phyloP scores from a whole-genome alignment of 768 basidiomycete species.

The Cantharellus anzutake region DNA sequence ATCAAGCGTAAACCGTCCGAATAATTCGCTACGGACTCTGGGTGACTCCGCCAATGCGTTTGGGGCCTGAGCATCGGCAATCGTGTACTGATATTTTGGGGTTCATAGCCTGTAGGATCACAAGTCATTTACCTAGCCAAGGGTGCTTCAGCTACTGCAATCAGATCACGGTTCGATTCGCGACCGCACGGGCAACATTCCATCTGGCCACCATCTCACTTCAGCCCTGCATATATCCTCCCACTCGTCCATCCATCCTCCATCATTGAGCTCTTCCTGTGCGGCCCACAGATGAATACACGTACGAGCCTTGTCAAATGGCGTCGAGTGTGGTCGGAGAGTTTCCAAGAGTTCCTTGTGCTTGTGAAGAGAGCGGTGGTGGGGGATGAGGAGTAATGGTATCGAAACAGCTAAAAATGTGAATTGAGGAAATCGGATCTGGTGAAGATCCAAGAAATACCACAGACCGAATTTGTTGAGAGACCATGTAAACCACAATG shows the following conservation, averaged over 20 bases:
- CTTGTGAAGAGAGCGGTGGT: conserved; percentile 43
- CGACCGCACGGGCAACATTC: too few relatives aligned
- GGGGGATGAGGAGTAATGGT: conserved; percentile 36
- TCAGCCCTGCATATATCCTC: conserved; percentile 60
- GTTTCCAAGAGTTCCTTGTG: conserved; percentile 36
- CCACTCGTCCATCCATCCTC: conserved; percentile 53
- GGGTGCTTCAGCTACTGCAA: too few relatives aligned
- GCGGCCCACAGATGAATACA: conserved; percentile 47
- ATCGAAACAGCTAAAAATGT: conserved; percentile 31
- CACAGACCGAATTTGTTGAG: conserved; percentile 54
- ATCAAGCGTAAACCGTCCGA: too few relatives aligned
- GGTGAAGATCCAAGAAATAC: not conserved
- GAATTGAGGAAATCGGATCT: not conserved
- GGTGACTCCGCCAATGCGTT: too few relatives aligned
- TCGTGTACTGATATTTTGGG: too few relatives aligned
- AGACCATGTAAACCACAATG: conserved; percentile 70
- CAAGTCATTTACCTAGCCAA: too few relatives aligned
- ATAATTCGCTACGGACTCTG: too few relatives aligned
- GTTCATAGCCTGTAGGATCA: too few relatives aligned
- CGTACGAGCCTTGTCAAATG: conserved; percentile 50
- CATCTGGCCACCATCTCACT: conserved; percentile 40
- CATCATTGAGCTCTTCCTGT: conserved; percentile 46
- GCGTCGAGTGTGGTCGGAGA: conserved; percentile 42
- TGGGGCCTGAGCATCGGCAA: too few relatives aligned
- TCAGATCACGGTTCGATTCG: too few relatives aligned